Evolutionary conservation across 2,329 filamentous ascomycete genomes (phyloP), one percentile per base, ranked within the genome.

Genomic region (Arthrobotrys sinensis): DNA sequence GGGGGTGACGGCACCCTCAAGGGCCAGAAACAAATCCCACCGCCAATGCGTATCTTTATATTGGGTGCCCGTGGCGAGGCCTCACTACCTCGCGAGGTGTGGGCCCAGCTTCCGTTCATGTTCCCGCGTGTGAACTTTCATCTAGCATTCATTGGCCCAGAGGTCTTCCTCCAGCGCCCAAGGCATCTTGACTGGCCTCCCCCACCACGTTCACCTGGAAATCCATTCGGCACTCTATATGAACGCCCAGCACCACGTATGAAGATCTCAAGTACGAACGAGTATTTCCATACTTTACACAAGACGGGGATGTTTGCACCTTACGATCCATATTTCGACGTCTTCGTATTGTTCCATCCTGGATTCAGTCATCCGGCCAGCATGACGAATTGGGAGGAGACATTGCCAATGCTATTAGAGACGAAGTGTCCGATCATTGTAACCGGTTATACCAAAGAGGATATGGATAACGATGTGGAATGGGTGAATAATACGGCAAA

Each of bases 261-360:
- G 90, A 99, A 99, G 87, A 97, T 99, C 83, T 96, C 92, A 84
- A 99, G 96, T 0, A 97, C 94, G 82, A 95, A 98, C 64, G 96
- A 99, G 82, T 97, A 99, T 86, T 99, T 96, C 86, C 95, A 99
- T 85, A 98, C 93, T 1, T 89, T 99, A 81, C 95, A 99, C 86
- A 90, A 94, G 83, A 92, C 95, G 0, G 92, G 93, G 57, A 89
- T 94, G 83, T 99, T 98, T 86, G 90, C 92, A 73, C 96, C 96
- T 0, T 97, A 96, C 83, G 96, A 99, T 83, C 96, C 96, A 0
- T 99, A 99, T 86, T 97, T 99, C 84, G 96, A 99, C 86, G 96
- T 93, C 85, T 97, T 99, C 83, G 91, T 99, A 82, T 89, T 97
- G 64, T 99, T 98, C 88, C 96, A 99, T 83, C 96, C 96, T 0